Conservation (phyloP, 345 rosid species). For the Crucihimalaya himalaica region DNA sequence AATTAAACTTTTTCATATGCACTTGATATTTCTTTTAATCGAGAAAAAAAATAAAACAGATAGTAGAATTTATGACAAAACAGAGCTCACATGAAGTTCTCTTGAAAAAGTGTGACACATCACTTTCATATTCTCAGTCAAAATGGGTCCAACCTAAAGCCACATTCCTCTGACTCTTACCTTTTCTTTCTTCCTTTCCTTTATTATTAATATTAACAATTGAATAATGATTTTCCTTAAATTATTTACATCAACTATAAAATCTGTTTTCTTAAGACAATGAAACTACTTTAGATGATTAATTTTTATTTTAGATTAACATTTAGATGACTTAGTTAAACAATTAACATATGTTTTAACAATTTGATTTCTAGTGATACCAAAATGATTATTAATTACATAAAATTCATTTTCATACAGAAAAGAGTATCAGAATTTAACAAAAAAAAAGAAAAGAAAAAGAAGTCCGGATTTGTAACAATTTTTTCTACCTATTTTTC, state of each 20-base stretch:
- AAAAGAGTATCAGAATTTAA: background rate
- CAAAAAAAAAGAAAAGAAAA: no score
- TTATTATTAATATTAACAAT: no score
- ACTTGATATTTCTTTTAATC: background rate
- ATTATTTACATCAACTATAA: no score
- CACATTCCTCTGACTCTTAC: slow-evolving; percentile 23
- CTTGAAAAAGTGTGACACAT: slow-evolving; percentile 27
- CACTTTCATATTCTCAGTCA: slow-evolving; percentile 25
- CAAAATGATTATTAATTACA: background rate
- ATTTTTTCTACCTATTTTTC: background rate
- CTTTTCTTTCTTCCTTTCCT: background rate
- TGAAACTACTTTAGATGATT: background rate
- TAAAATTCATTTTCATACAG: background rate
- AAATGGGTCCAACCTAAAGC: slow-evolving; percentile 24
- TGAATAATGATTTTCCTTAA: no score
- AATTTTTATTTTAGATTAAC: background rate
- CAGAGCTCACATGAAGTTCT: slow-evolving; percentile 37
- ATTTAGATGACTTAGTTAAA: background rate
- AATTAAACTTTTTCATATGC: background rate
- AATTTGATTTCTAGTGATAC: background rate
- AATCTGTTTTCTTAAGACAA: background rate
- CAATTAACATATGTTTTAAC: background rate
- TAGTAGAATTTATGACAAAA: slow-evolving; percentile 30
- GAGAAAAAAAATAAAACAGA: background rate
- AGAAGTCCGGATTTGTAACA: background rate